These are phyloP conservation scores for Mariannaea elegans DNA, from an alignment of 2,329 filamentous ascomycete genomes.

Conservation along the genomic window DNA sequence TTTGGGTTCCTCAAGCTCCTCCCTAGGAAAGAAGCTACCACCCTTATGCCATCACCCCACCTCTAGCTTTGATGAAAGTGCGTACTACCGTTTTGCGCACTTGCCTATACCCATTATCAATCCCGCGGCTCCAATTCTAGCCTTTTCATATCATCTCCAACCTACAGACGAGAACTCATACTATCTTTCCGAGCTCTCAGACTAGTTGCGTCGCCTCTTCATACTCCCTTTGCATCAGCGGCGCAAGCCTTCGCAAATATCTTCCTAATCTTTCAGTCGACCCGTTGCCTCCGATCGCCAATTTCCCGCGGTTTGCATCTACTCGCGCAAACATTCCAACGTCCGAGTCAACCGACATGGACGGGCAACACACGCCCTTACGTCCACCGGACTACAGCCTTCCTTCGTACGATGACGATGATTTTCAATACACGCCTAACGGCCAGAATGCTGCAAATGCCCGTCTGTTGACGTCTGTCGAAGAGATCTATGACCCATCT, in stretches of 20 bases:
- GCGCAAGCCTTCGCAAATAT: constrained; percentile 29
- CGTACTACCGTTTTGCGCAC: neutral
- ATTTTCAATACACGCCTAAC: constrained; percentile 54
- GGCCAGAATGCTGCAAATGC: constrained; percentile 63
- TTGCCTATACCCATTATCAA: neutral
- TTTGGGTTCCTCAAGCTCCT: constrained; percentile 25
- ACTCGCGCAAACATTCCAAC: constrained; percentile 43
- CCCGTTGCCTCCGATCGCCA: constrained; percentile 15
- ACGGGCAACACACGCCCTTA: constrained; percentile 59
- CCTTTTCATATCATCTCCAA: constrained; percentile 1
- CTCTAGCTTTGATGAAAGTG: neutral
- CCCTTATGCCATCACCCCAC: neutral
- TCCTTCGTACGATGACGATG: constrained; percentile 64
- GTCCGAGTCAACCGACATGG: constrained; percentile 50
- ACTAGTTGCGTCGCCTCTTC: neutral
- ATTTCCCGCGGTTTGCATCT: constrained; percentile 28
- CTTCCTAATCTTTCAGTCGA: constrained; percentile 6
- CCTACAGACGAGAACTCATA: neutral
- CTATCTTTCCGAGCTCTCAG: neutral
- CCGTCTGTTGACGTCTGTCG: constrained; percentile 69
- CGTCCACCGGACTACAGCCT: constrained; percentile 67
- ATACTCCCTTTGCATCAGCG: constrained; percentile 20
- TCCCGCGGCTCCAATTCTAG: neutral
- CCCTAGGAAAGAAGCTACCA: constrained; percentile 8
- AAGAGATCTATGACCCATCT: constrained; percentile 60